phyloP scores from a whole-genome alignment of 306 rosid genomes.

The Inga laurina region DNA sequence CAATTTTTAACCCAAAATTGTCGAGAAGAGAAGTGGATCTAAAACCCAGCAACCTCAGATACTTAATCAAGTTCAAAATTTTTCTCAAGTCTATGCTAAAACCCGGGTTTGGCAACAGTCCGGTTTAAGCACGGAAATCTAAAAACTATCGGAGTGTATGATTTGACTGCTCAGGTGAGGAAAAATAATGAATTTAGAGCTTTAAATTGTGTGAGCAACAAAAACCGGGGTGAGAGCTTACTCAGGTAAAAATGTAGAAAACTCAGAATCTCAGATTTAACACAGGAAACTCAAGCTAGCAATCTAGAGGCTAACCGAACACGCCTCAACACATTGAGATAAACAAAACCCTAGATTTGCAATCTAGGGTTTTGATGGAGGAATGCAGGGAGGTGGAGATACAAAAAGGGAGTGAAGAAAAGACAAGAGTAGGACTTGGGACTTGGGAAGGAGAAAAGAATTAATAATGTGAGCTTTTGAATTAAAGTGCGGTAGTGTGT shows the following conservation, averaged over 20 bases:
- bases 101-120: conserved; percentile 42
- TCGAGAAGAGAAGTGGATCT: conserved; percentile 23
- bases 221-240: conserved; percentile 31
- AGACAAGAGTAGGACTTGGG: conserved; percentile 39
- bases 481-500: conserved; percentile 40
- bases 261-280: conserved; percentile 38
- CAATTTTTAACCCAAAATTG: conserved; percentile 24
- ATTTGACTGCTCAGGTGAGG: neutral
- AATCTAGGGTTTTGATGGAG: conserved; percentile 87
- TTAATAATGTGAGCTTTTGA: conserved; percentile 38
- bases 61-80: conserved; percentile 19
- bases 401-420: conserved; percentile 25
- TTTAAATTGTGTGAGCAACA: conserved; percentile 35
- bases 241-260: conserved; percentile 46
- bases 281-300: conserved; percentile 27
- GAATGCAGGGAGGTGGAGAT: conserved; percentile 51
- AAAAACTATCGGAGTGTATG: conserved; percentile 29
- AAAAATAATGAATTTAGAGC: conserved; percentile 23
- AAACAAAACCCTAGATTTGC: conserved; percentile 80
- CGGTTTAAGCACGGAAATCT: conserved; percentile 34
- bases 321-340: conserved; percentile 35
- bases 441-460: conserved; percentile 21
- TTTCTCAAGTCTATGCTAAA: neutral
- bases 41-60: conserved; percentile 35
- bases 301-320: conserved; percentile 29